Evolutionary conservation across 768 basidiomycete genomes (phyloP).

Genomic region (Mycena galericulata): DNA sequence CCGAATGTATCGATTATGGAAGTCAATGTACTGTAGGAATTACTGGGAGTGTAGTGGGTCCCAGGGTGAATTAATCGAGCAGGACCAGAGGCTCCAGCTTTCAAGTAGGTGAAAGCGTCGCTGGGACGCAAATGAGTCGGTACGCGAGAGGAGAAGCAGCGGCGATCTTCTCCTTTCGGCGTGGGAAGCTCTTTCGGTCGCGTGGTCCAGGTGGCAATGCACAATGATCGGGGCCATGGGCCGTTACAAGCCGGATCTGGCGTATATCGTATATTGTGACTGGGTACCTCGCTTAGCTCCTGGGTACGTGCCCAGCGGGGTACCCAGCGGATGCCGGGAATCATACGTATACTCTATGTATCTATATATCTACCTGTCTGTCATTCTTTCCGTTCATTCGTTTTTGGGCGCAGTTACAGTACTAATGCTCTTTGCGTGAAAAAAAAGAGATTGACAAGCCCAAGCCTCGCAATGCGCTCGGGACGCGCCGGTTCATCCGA

Average conservation of each 20-base stretch:
- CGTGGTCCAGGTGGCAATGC: slow-evolving; percentile 5
- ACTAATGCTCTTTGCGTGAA: too few species aligned
- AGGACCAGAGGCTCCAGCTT: background rate
- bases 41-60: background rate
- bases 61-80: background rate
- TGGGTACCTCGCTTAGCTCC: slow-evolving; percentile 22
- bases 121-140: background rate
- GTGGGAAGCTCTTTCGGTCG: too few species aligned
- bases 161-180: slow-evolving; percentile 1
- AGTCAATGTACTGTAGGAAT: background rate
- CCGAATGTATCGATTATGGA: too few species aligned
- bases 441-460: too few species aligned
- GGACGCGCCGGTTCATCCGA: too few species aligned
- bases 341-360: slow-evolving; percentile 17
- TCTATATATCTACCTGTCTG: background rate
- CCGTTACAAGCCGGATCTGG: background rate
- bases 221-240: background rate
- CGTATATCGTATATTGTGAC: slow-evolving; percentile 24
- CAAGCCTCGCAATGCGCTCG: too few species aligned
- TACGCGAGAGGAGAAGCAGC: slow-evolving; percentile 6
- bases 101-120: background rate
- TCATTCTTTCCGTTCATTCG: too few species aligned
- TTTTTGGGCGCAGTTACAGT: too few species aligned
- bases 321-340: slow-evolving; percentile 14
- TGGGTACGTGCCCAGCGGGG: slow-evolving; percentile 25